Base-by-base conservation (phyloP, 352 stramenopile species). In the Phytophthora hibernalis region DNA sequence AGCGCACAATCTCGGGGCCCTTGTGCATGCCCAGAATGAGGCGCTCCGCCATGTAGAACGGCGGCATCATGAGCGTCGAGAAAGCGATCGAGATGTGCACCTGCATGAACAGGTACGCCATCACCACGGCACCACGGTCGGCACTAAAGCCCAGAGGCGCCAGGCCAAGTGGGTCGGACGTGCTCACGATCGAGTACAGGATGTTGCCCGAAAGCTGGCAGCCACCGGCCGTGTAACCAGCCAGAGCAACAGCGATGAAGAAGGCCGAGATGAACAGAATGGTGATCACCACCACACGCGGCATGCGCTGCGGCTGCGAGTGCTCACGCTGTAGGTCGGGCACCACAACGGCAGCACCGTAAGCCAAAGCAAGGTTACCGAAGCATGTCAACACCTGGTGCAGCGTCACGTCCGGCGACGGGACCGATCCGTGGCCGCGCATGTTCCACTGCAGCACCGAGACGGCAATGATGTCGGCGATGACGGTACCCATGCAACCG, bases 331-430 rank as follows among this genome's bases (percentile, higher is more conserved):
- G 31, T 8, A 37, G 31, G 7, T 37, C 31, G 31, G 31, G 31
- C 31, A 37, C 31, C n/a, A 87, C 72, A 31, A 87, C 82, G 22
- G 54, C 76, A 50, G 81, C 81, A 11, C 67, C 77, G 54, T 89
- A 89, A 1, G 81, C 79, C 11, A 90, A 65, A 5, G 79, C 71
- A 31, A 90, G 54, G 54, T 87, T 90, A 15, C 81, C 81, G 15
- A 89, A 89, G 15, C 70, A 73, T 0, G 60, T 73, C 22, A 75
- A 35, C 20, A 89, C 72, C 33, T 85, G 72, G n/a, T 74, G 48
- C 12, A 87, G 49, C 22, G 50, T 72, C 2, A 85, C 10, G 16
- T 83, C 58, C 1, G 80, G 80, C 2, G 66, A 58, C 4, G 72
- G 70, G 6, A 73, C 33, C 2, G 24, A 28, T 6, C 24, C 24